Conservation (phyloP, 2,329 filamentous ascomycete genomes). For the Aaosphaeria arxii region DNA sequence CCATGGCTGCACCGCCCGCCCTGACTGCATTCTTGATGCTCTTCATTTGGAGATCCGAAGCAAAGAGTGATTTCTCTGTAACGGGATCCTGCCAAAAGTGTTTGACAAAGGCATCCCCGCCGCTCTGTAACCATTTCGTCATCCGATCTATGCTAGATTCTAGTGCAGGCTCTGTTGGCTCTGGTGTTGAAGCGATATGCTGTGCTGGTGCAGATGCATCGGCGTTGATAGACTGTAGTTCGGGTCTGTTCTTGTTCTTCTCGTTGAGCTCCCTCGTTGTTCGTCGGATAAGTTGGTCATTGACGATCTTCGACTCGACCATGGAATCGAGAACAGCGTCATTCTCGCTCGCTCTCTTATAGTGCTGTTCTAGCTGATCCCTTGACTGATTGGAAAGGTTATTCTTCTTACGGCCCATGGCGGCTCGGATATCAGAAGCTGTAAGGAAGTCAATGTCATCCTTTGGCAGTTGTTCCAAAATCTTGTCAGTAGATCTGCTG, state of each 20-base stretch:
- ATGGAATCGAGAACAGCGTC: constrained; percentile 14
- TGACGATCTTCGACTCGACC: constrained; percentile 23
- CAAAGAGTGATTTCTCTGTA: background rate
- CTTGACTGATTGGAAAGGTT: constrained; percentile 13
- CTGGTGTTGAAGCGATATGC: background rate
- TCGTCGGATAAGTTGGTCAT: constrained; percentile 27
- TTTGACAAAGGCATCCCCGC: constrained; percentile 20
- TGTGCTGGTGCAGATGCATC: no score
- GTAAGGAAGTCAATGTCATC: constrained; percentile 43
- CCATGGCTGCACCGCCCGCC: background rate
- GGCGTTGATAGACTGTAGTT: background rate
- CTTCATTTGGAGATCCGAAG: background rate
- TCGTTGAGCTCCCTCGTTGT: constrained; percentile 15
- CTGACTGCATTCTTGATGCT: background rate
- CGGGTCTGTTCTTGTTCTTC: background rate
- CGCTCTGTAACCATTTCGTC: constrained; percentile 25
- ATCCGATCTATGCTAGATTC: constrained; percentile 27
- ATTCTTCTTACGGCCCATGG: constrained; percentile 33
- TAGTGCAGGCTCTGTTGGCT: constrained; percentile 3
- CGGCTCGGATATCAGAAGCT: constrained; percentile 41
- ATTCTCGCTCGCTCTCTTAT: constrained; percentile 11
- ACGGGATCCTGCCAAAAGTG: constrained; percentile 33
- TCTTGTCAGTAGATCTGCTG: constrained; percentile 17
- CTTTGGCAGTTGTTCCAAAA: constrained; percentile 31
- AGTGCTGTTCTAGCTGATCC: constrained; percentile 26